phyloP scores from a whole-genome alignment of 805 yeast species.

The Komagataella pastoris region DNA sequence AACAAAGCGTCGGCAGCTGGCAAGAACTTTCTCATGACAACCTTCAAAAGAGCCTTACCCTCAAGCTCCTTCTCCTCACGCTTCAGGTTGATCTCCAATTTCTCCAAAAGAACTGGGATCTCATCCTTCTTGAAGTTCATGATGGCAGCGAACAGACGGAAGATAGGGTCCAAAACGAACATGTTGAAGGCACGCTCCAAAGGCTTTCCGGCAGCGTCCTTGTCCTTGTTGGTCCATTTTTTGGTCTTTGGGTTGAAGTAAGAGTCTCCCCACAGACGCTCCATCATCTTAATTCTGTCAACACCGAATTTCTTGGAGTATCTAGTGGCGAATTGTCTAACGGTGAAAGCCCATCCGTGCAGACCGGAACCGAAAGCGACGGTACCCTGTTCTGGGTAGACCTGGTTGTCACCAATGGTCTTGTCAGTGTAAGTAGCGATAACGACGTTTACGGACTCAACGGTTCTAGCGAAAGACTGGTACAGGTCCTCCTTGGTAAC shows the following conservation, averaged over 20 bases:
- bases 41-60: conserved; percentile 97
- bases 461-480: conserved; percentile 97
- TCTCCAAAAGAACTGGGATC: conserved; percentile 81
- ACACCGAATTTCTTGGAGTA: conserved; percentile 99
- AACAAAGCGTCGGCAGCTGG: conserved; percentile 99
- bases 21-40: conserved; percentile 98
- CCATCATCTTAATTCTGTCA: conserved; percentile 95
- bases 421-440: conserved; percentile 90
- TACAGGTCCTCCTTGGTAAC: conserved; percentile 97
- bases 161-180: conserved; percentile 98
- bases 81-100: conserved; percentile 89
- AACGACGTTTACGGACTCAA: conserved; percentile 98
- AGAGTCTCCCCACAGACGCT: conserved; percentile 99
- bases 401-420: conserved; percentile 91
- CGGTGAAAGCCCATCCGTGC: conserved; percentile 99
- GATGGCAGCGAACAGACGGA: conserved; percentile 87
- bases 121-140: conserved; percentile 99
- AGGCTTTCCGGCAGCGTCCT: conserved; percentile 88
- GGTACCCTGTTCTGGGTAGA: conserved; percentile 97
- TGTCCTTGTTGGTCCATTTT: conserved; percentile 96
- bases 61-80: conserved; percentile 95
- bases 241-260: conserved; percentile 99
- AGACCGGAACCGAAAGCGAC: conserved; percentile 99
- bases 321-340: conserved; percentile 96
- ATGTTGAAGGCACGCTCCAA: conserved; percentile 99